Conservation (phyloP, 116 monocot species). For the Dioscorea cayenensis region DNA sequence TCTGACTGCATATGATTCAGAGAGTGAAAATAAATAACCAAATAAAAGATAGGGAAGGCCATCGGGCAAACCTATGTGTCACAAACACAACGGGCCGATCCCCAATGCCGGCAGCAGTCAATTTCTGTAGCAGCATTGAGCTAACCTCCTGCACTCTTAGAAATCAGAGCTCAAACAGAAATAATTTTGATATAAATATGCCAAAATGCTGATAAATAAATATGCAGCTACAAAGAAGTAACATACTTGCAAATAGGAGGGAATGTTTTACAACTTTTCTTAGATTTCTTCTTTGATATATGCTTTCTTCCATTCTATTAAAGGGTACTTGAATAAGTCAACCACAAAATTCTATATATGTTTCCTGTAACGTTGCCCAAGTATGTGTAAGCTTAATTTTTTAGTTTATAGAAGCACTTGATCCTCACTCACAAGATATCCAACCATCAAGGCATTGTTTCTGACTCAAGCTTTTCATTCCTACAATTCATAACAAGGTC, state of each 20-base stretch:
- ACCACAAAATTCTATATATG: no score
- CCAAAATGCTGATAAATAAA: background rate
- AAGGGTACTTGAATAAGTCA: no score
- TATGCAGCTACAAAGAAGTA: no score
- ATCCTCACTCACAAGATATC: no score
- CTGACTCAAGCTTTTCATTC: background rate
- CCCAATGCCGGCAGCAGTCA: constrained; percentile 83
- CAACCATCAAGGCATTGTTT: background rate
- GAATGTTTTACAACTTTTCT: no score
- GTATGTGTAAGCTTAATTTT: no score
- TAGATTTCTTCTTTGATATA: no score
- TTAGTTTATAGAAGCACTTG: no score
- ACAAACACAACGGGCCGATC: constrained; percentile 87
- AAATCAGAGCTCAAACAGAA: background rate
- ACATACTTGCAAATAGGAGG: no score
- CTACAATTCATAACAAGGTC: background rate
- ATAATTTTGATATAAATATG: background rate
- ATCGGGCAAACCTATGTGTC: constrained; percentile 64
- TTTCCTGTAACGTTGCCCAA: no score
- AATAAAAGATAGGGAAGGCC: background rate
- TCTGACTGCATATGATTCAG: background rate
- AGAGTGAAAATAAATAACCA: background rate
- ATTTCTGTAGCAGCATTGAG: constrained; percentile 71
- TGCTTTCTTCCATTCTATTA: no score
- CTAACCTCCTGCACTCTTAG: constrained; percentile 75